Conservation (phyloP, 495 filamentous ascomycete species). For the Aspergillus homomorphus region DNA sequence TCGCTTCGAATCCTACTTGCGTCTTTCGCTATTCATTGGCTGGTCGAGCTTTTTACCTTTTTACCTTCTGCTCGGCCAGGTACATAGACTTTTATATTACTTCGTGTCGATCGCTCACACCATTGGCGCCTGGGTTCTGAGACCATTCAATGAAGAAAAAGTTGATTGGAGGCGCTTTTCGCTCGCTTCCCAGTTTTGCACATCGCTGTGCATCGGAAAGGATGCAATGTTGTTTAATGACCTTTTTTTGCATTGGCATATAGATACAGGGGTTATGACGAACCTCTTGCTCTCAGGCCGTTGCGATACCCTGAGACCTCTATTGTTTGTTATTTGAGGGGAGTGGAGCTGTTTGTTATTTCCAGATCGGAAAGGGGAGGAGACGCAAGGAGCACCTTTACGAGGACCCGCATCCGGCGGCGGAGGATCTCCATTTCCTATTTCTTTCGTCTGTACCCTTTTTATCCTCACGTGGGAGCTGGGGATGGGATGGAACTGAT, state of each 20-base stretch:
- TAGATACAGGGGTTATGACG: constrained; percentile 27
- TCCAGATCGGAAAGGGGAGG: background rate
- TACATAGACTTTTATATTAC: constrained; percentile 37
- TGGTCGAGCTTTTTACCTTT: constrained; percentile 33
- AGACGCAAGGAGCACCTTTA: background rate
- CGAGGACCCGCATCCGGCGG: background rate
- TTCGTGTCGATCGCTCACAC: constrained; percentile 50
- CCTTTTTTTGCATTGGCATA: constrained; percentile 40
- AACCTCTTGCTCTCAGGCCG: constrained; percentile 14
- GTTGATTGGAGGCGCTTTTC: constrained; percentile 27
- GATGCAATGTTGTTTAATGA: constrained; percentile 26
- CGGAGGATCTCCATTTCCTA: background rate
- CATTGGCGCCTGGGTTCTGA: constrained; percentile 39
- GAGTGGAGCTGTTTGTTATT: background rate
- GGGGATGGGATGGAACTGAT: no score
- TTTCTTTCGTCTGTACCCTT: background rate
- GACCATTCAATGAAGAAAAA: constrained; percentile 32
- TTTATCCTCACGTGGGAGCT: background rate
- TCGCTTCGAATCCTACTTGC: constrained; percentile 34
- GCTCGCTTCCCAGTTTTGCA: constrained; percentile 38
- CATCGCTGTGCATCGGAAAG: constrained; percentile 42
- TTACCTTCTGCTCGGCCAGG: constrained; percentile 35
- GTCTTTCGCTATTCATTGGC: constrained; percentile 41
- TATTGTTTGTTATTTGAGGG: background rate
- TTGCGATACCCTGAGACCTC: constrained; percentile 7